Conservation (phyloP, 495 filamentous ascomycete species). For the Bathelium albidoporum region DNA sequence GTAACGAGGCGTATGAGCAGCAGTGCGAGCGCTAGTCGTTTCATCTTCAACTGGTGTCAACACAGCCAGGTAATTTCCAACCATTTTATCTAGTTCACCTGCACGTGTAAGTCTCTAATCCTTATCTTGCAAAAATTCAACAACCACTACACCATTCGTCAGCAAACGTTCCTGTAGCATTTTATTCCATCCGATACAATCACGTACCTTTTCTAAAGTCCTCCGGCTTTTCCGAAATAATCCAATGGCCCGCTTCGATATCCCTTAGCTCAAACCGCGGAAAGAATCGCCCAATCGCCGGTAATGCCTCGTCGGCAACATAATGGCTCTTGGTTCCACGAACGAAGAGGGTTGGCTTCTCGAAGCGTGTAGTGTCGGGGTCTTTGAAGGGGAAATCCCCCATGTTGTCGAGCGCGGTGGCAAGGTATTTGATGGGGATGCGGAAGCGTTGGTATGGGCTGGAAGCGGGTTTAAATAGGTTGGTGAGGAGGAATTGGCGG, state of each 20-base stretch:
- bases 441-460: constrained; percentile 42
- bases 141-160: constrained; percentile 20
- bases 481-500: constrained; percentile 90
- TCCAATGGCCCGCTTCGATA: constrained; percentile 86
- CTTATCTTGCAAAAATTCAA: constrained; percentile 50
- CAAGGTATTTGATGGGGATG: constrained; percentile 51
- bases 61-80: background rate
- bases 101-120: constrained; percentile 27
- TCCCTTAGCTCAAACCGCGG: constrained; percentile 70
- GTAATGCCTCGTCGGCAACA: constrained; percentile 78
- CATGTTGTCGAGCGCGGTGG: constrained; percentile 51
- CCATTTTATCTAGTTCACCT: background rate
- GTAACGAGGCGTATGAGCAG: too few relatives aligned
- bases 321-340: constrained; percentile 77
- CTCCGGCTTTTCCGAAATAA: constrained; percentile 87
- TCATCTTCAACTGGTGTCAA: too few relatives aligned
- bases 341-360: constrained; percentile 72
- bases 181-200: background rate
- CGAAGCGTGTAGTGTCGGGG: constrained; percentile 50
- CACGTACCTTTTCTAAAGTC: constrained; percentile 67
- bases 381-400: constrained; percentile 77
- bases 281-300: constrained; percentile 81
- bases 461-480: constrained; percentile 50
- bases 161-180: constrained; percentile 3
- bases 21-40: too few relatives aligned